Evolutionary conservation across 2,329 filamentous ascomycete genomes (phyloP), one percentile per base, ranked within the genome.

Genomic region (Apiospora saccharicola): DNA sequence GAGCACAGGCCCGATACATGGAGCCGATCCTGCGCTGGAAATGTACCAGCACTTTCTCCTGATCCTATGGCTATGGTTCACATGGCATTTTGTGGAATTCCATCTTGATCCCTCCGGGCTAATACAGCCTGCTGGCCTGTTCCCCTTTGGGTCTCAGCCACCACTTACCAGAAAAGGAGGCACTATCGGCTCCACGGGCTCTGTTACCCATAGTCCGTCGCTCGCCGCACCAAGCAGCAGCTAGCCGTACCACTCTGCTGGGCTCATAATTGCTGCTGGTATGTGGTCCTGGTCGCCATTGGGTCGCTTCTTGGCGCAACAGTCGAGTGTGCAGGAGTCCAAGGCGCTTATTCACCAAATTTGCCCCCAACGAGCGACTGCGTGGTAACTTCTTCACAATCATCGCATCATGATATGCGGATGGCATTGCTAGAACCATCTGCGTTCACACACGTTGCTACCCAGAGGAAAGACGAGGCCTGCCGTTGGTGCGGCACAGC

Each of bases 151-250:
- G 10, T 4, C 57, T 41, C 34, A n/a, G 34, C 57, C 57, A 37
- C 57, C 34, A 41, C 34, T n/a, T 22, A 64, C 22, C 34, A 64
- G 4, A 22, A 24, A n/a, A 10, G 10, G 26, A n/a, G 44, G 22
- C 44, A 14, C 67, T 46, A 34, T 49, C 67, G 67, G 67, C 67
- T 69, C 67, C 26, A 16, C 67, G 67, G 67, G 44, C 26, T 22
- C 67, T 49, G 44, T 13, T 69, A n/a, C 22, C 67, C 67, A 69
- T 30, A n/a, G 44, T 49, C 19, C 26, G 14, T 47, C 16, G 26
- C 44, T 44, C 26, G 67, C 10, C 44, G 19, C 44, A 49, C 10
- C 44, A 14, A 49, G n/a, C 46, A 46, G 43, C 43, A 30, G 43
- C 43, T 47, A 49, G 22, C 67, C 67, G 67, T 49, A 49, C 67